These are phyloP conservation scores for Ministeria vibrans DNA, from an alignment of 78 protist species.

Conservation along the genomic window DNA sequence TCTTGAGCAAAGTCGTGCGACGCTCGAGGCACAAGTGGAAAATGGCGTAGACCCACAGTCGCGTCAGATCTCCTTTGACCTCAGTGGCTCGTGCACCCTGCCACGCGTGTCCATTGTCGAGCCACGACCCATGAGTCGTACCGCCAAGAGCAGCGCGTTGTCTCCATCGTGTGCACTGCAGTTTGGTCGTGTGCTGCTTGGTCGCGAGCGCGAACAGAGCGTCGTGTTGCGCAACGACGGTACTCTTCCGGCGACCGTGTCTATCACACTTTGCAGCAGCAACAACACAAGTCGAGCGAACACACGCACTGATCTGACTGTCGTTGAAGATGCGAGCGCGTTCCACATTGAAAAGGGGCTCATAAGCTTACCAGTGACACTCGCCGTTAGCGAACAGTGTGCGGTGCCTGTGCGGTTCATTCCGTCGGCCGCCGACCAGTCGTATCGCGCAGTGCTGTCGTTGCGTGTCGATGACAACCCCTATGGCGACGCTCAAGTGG, in stretches of 20 bases:
- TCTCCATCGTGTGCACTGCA: no score
- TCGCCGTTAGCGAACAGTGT: no score
- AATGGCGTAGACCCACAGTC: neutral
- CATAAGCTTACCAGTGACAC: no score
- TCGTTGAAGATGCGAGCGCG: neutral
- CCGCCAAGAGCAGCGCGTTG: neutral
- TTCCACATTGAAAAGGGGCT: no score
- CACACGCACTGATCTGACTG: neutral
- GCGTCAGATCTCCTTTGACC: neutral
- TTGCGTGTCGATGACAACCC: neutral
- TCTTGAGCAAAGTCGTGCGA: neutral
- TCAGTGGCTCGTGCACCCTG: neutral
- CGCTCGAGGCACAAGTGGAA: neutral
- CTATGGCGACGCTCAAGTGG: neutral
- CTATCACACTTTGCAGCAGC: no score
- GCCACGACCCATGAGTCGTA: neutral
- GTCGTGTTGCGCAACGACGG: slow-evolving; percentile 4
- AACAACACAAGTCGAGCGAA: no score
- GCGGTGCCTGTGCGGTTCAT: neutral
- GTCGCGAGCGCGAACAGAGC: neutral
- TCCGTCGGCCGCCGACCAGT: neutral
- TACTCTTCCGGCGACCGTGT: neutral
- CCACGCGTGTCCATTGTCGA: neutral
- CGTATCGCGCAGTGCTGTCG: neutral
- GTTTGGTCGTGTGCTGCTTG: neutral